phyloP scores from a whole-genome alignment of 352 stramenopile genomes.

The Albugo laibachii region DNA sequence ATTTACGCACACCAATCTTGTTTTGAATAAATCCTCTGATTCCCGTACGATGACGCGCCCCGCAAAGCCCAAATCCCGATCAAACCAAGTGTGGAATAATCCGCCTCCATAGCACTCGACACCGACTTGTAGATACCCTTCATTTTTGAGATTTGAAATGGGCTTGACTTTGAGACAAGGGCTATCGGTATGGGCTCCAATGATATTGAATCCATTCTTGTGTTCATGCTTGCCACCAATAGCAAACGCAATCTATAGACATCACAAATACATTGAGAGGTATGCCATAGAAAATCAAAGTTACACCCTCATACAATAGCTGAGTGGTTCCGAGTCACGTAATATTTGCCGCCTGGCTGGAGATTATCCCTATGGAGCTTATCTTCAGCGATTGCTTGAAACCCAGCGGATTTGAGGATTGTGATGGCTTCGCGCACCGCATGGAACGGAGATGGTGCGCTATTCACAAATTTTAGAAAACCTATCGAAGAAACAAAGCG shows the following conservation, averaged over 20 bases:
- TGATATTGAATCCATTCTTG: constrained; percentile 90
- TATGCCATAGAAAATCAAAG: neutral
- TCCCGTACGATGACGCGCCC: constrained; percentile 85
- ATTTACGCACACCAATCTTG: constrained; percentile 84
- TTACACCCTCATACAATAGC: constrained; percentile 42
- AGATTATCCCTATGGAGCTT: constrained; percentile 42
- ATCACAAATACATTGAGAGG: neutral
- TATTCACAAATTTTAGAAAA: constrained; percentile 89
- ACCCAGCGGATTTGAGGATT: constrained; percentile 74
- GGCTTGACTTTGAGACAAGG: constrained; percentile 93
- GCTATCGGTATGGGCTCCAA: constrained; percentile 93
- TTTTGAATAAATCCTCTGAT: constrained; percentile 39
- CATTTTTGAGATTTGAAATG: constrained; percentile 74
- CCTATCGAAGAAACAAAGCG: constrained; percentile 10
- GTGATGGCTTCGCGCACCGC: constrained; percentile 76
- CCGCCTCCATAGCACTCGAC: constrained; percentile 79
- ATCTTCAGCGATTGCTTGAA: constrained; percentile 80
- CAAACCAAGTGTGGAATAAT: constrained; percentile 97
- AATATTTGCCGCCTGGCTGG: constrained; percentile 87
- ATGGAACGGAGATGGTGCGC: constrained; percentile 87
- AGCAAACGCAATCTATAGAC: constrained; percentile 69
- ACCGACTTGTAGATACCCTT: constrained; percentile 66
- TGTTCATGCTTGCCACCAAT: constrained; percentile 83
- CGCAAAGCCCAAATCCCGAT: constrained; percentile 88
- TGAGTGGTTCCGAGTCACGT: constrained; percentile 92